phyloP scores from a whole-genome alignment of 1,284 basidiomycete genomes.

The Vanrija humicola region DNA sequence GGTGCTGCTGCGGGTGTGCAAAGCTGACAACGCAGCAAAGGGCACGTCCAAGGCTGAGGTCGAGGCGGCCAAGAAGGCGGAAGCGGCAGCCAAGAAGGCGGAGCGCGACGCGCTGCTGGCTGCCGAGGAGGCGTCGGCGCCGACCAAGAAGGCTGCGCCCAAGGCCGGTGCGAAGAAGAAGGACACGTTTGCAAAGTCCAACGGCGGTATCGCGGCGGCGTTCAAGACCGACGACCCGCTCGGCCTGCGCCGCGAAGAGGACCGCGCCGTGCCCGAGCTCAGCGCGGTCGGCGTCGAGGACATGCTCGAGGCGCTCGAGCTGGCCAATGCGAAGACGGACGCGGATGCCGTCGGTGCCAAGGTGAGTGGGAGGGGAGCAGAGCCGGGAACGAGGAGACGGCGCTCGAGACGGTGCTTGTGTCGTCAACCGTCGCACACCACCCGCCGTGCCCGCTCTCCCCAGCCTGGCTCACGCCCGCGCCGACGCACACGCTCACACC shows the following conservation, averaged over 20 bases:
- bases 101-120: conserved; percentile 56
- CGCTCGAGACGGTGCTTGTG: neutral
- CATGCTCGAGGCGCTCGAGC: conserved; percentile 80
- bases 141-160: conserved; percentile 56
- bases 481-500: conserved; percentile 38
- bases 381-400: neutral
- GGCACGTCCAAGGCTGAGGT: conserved; percentile 51
- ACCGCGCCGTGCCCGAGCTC: conserved; percentile 60
- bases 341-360: conserved; percentile 74
- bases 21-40: conserved; percentile 30
- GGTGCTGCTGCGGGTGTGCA: conserved; percentile 29
- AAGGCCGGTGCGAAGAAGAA: conserved; percentile 40
- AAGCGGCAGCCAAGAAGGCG: conserved; percentile 53
- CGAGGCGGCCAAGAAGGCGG: conserved; percentile 52
- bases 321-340: conserved; percentile 87
- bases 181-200: conserved; percentile 3
- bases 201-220: conserved; percentile 21
- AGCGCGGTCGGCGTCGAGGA: conserved; percentile 86
- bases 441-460: too few relatives aligned
- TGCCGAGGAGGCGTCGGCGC: conserved; percentile 72
- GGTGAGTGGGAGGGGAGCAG: conserved; percentile 25
- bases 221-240: conserved; percentile 56
- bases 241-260: conserved; percentile 55
- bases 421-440: neutral
- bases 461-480: neutral